Conservation (phyloP, 192 early-diverging fungal genomes). For the Umbelopsis vinacea region DNA sequence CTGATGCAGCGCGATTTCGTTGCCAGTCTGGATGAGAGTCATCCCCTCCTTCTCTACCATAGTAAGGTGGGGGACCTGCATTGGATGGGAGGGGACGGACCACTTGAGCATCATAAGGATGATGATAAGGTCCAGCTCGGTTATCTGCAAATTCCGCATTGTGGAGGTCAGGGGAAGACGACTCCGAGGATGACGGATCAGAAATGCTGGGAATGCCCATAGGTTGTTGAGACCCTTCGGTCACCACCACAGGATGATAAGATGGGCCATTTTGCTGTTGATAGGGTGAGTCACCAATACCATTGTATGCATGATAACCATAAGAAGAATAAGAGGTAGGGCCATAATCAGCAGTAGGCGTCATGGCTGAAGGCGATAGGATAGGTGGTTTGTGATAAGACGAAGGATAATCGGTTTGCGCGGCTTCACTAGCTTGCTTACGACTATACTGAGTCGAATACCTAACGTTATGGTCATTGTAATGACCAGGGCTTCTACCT, state of each 20-base stretch:
- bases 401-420: slow-evolving; percentile 1
- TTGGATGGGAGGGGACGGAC: neutral
- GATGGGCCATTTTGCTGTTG: slow-evolving; percentile 31
- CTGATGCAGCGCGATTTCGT: slow-evolving; percentile 2
- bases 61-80: neutral
- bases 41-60: slow-evolving; percentile 3
- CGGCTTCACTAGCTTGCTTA: neutral
- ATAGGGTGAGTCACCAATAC: neutral
- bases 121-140: slow-evolving; percentile 16
- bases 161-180: slow-evolving; percentile 44
- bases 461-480: slow-evolving; percentile 54
- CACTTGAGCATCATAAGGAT: slow-evolving; percentile 4
- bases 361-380: slow-evolving; percentile 1
- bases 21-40: slow-evolving; percentile 1
- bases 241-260: slow-evolving; percentile 30
- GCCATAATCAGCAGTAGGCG: neutral
- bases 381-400: slow-evolving; percentile 20
- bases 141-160: slow-evolving; percentile 28
- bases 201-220: slow-evolving; percentile 45
- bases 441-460: slow-evolving; percentile 15
- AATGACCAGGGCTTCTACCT: slow-evolving; percentile 90
- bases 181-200: slow-evolving; percentile 40
- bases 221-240: slow-evolving; percentile 25
- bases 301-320: slow-evolving; percentile 3
- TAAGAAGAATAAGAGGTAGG: neutral